phyloP scores from a whole-genome alignment of 106 monocot genomes.

The Dioscorea zingiberensis region DNA sequence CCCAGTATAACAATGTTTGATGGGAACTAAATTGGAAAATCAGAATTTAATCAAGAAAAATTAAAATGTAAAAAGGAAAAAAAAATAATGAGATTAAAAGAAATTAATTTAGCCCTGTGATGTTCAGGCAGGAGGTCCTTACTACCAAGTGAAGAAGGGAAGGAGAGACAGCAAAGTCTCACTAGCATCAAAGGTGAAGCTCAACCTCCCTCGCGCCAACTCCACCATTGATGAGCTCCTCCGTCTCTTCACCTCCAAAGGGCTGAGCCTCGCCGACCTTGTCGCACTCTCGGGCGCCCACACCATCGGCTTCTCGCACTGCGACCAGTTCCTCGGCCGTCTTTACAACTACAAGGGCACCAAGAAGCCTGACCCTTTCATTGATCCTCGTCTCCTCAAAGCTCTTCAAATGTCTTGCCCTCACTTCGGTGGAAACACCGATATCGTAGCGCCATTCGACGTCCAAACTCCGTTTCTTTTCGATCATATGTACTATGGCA shows the following conservation, averaged over 20 bases:
- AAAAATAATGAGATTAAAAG: too few species aligned
- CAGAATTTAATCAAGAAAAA: too few species aligned
- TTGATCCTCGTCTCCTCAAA: slow-evolving; percentile 71
- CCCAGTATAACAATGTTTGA: too few species aligned
- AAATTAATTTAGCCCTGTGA: too few species aligned
- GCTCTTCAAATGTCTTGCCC: slow-evolving; percentile 81
- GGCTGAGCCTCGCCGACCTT: slow-evolving; percentile 42
- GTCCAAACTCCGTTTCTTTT: slow-evolving; percentile 79
- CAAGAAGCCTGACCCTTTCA: slow-evolving; percentile 41
- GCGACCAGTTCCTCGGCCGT: slow-evolving; percentile 64
- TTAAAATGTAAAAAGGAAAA: too few species aligned
- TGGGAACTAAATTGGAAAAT: too few species aligned
- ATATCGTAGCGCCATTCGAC: slow-evolving; percentile 78
- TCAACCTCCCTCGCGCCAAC: slow-evolving; percentile 67
- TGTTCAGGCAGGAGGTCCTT: slow-evolving; percentile 80
- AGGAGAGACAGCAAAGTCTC: slow-evolving; percentile 78
- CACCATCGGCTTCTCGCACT: slow-evolving; percentile 89
- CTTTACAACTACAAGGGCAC: slow-evolving; percentile 69
- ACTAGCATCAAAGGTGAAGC: slow-evolving; percentile 30
- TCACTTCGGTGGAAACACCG: slow-evolving; percentile 55
- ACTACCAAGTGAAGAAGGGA: slow-evolving; percentile 74
- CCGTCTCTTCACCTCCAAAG: slow-evolving; percentile 59
- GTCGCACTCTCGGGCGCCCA: slow-evolving; percentile 84
- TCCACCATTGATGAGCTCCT: slow-evolving; percentile 65
- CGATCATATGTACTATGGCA: slow-evolving; percentile 71